These are phyloP conservation scores for Dothistroma septosporum DNA, from an alignment of 2,329 filamentous ascomycete genomes.

Conservation along the genomic window DNA sequence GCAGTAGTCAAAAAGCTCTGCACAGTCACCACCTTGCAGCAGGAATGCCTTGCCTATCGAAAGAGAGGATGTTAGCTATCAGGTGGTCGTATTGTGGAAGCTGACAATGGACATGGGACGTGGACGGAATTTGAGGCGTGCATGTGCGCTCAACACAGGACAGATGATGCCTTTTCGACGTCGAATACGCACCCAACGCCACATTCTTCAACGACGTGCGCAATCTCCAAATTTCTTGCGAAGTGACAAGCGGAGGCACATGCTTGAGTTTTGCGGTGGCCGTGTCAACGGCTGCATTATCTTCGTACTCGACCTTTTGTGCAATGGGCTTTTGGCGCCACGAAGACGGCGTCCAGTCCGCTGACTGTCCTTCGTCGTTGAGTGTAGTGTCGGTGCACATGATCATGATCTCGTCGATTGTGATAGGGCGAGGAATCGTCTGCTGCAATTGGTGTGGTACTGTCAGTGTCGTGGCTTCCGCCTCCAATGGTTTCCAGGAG, in stretches of 20 bases:
- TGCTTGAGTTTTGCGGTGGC: slow-evolving; percentile 62
- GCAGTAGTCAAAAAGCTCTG: slow-evolving; percentile 96
- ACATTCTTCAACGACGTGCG: slow-evolving; percentile 78
- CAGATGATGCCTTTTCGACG: too few species aligned
- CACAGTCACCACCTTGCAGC: slow-evolving; percentile 93
- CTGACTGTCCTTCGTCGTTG: neutral
- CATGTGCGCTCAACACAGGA: too few species aligned
- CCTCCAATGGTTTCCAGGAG: too few species aligned
- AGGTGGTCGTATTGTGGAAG: too few species aligned
- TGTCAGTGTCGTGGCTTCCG: neutral
- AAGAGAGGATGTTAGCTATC: too few species aligned
- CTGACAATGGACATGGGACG: too few species aligned
- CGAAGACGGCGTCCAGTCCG: slow-evolving; percentile 58
- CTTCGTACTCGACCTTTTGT: slow-evolving; percentile 67
- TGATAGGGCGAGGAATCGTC: neutral
- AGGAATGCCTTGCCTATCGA: slow-evolving; percentile 71
- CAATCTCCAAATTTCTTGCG: slow-evolving; percentile 73
- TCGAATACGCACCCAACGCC: slow-evolving; percentile 53
- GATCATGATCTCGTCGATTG: slow-evolving; percentile 2
- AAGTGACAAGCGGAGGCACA: slow-evolving; percentile 74
- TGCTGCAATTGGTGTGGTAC: neutral
- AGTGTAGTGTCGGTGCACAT: slow-evolving; percentile 4
- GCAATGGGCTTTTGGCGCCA: slow-evolving; percentile 78
- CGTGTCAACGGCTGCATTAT: slow-evolving; percentile 55
- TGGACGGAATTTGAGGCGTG: too few species aligned